Conservation (phyloP, 1,284 basidiomycete species). For the Entoloma clypeatum region DNA sequence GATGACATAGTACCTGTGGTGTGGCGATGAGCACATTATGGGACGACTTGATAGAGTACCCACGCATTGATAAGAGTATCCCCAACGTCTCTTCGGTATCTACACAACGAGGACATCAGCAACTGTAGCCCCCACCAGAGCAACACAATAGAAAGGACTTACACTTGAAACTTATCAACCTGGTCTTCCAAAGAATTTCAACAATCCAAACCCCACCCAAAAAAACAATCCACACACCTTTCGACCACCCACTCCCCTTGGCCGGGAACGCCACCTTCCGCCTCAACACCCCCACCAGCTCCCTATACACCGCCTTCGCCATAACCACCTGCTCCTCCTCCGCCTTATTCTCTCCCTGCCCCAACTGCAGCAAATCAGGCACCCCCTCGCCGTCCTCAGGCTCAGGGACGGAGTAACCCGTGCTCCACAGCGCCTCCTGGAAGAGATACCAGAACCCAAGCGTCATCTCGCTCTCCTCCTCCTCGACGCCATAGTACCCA, state of each 20-base stretch:
- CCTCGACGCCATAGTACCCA: slow-evolving; percentile 75
- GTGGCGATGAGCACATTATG: slow-evolving; percentile 1
- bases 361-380: too few species aligned
- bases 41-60: slow-evolving; percentile 25
- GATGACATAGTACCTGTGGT: slow-evolving; percentile 77
- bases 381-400: slow-evolving; percentile 34
- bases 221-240: slow-evolving; percentile 50
- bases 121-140: background rate
- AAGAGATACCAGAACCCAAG: slow-evolving; percentile 85
- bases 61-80: slow-evolving; percentile 90
- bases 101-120: slow-evolving; percentile 28
- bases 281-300: slow-evolving; percentile 68
- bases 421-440: slow-evolving; percentile 83
- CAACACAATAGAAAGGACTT: slow-evolving; percentile 1
- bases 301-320: slow-evolving; percentile 73
- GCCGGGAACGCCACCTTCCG: slow-evolving; percentile 73
- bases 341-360: slow-evolving; percentile 33
- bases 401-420: slow-evolving; percentile 51
- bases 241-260: slow-evolving; percentile 55
- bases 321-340: slow-evolving; percentile 45
- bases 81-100: slow-evolving; percentile 84
- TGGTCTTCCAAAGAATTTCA: slow-evolving; percentile 62
- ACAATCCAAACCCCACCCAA: slow-evolving; percentile 1
- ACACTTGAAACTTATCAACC: slow-evolving; percentile 73
- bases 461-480: slow-evolving; percentile 83